Base-by-base conservation (phyloP, 345 rosid genomes). In the Hirschfeldia incana region DNA sequence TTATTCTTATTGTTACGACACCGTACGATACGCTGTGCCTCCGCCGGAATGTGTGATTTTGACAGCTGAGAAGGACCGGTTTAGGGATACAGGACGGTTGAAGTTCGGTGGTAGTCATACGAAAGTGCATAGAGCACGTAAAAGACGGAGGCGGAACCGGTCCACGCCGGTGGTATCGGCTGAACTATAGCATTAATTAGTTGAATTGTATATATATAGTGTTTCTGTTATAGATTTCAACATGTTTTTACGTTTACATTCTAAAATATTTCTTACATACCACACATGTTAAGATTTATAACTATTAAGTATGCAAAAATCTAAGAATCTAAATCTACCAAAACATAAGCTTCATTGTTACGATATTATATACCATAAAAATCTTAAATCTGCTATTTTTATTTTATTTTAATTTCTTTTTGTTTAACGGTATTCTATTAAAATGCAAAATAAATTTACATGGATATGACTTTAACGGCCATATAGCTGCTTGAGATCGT, bases 1-100 rank as follows among this genome's bases (percentile, higher is more conserved):
- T 59, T 94, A 94, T 66, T 90, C 98, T 0, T 92, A 94, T 44
- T 94, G 98, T 67, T 91, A 94, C 0, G 98, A 94, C 26, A 70
- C 81, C 0, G 0, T 90, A 3, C 64, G 98, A 26, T 94, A 94
- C 69, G 86, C 90, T 0, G 75, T 85, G 27, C 81, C 92, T 0
- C 89, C 81, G 0, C 96, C 98, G 0, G 98, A 94, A 69, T 94
- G 98, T 27, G 92, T 85, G 26, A 77, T 90, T 5, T 78, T 75
- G 70, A 78, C 84, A 0, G n/a, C 75, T 0, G 97, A 94, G 76
- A 87, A 80, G 69, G 70, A 76, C n/a, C 81, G 92, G 62, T 94
- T 91, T 69, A 87, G 65, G 28, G 85, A 89, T 71, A 88, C 89
- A 0, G 98, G 98, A 6, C 83, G 97, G 77, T 81, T 91, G 72